These are phyloP conservation scores for Fusarium albosuccineum DNA, from an alignment of 2,329 filamentous ascomycete genomes.

Conservation along the genomic window DNA sequence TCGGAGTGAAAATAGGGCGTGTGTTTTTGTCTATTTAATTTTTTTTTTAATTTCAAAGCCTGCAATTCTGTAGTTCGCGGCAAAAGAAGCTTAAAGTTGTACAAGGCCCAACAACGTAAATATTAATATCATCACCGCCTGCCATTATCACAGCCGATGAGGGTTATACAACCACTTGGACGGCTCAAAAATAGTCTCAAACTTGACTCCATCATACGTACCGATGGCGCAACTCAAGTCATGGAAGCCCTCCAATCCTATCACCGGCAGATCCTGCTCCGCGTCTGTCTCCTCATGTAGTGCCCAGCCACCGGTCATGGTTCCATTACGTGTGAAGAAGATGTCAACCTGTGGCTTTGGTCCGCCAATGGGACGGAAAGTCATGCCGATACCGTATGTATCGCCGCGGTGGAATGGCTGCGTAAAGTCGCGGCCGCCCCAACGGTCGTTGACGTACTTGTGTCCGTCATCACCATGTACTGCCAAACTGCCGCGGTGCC, in stretches of 20 bases:
- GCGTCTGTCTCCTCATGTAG: conserved; percentile 80
- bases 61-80: neutral
- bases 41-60: neutral
- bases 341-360: conserved; percentile 51
- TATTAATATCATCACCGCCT: neutral
- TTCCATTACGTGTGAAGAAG: conserved; percentile 79
- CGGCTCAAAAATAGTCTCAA: conserved; percentile 75
- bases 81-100: neutral
- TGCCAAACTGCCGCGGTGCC: conserved; percentile 80
- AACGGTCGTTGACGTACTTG: conserved; percentile 80
- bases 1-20: neutral
- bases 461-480: conserved; percentile 87
- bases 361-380: conserved; percentile 58
- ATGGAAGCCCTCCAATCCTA: conserved; percentile 77
- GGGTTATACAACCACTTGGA: conserved; percentile 68
- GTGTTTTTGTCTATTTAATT: conserved; percentile 7
- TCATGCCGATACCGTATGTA: conserved; percentile 79
- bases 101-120: neutral
- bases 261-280: conserved; percentile 70
- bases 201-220: conserved; percentile 74
- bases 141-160: conserved; percentile 31
- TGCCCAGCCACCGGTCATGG: conserved; percentile 73
- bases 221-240: conserved; percentile 80
- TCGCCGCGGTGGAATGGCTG: conserved; percentile 73
- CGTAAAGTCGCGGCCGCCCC: conserved; percentile 79